A percentile compares a stretch with the other conserved stretches of the same genome.
Conservation (phyloP, 176 grass and related monocot species). For the Cymbopogon citratus region DNA sequence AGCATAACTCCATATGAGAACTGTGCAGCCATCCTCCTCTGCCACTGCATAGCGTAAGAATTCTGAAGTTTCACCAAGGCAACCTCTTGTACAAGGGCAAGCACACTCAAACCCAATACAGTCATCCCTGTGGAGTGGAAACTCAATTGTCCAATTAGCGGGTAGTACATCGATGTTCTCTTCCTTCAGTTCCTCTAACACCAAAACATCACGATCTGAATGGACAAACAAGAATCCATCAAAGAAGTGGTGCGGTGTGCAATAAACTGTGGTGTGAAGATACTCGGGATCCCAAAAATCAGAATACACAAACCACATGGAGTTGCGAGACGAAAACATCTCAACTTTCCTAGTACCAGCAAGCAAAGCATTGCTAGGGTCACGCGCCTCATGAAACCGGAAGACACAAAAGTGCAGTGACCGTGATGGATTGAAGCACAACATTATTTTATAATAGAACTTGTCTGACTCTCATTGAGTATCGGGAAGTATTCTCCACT, state of each 20-base stretch:
- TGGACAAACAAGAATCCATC: neutral
- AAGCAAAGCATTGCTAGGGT: neutral
- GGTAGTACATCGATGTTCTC: neutral
- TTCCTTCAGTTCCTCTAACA: neutral
- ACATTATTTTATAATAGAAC: neutral
- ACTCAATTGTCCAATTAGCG: neutral
- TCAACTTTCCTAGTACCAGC: neutral
- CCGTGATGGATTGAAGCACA: constrained; percentile 28
- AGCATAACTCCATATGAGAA: constrained; percentile 23
- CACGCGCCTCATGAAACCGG: neutral
- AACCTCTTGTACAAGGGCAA: neutral
- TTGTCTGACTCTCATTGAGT: neutral
- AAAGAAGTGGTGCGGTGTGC: neutral
- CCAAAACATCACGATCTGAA: neutral
- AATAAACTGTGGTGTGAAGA: neutral
- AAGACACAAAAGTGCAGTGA: constrained; percentile 40
- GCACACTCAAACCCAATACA: neutral
- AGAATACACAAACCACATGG: neutral
- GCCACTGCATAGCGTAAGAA: constrained; percentile 22
- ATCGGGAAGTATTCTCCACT: constrained; percentile 27
- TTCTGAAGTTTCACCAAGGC: constrained; percentile 28
- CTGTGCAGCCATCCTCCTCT: neutral
- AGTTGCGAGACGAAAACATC: neutral
- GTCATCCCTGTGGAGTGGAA: neutral
- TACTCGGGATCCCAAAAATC: neutral